phyloP scores from a whole-genome alignment of 2,329 filamentous ascomycete genomes.

The Cordyceps farinosa region DNA sequence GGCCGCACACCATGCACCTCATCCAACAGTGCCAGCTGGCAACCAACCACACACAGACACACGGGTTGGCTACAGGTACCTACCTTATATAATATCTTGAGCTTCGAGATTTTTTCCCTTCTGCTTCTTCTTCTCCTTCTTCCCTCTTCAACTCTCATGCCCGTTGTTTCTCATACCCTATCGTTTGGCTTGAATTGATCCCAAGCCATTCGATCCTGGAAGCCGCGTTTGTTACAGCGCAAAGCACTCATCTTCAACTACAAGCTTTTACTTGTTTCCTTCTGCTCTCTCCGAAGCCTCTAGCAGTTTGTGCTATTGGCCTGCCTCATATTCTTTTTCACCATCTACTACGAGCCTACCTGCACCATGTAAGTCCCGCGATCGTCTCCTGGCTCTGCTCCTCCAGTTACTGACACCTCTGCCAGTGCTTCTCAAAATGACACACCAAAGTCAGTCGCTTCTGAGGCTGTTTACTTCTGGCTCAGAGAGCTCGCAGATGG shows the following conservation, averaged over 20 bases:
- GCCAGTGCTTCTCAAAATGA: background rate
- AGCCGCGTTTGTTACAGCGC: background rate
- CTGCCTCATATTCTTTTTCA: background rate
- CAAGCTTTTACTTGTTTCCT: background rate
- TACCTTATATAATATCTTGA: no score
- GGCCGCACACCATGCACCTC: slow-evolving; percentile 1
- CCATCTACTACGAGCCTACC: background rate
- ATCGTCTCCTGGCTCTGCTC: background rate
- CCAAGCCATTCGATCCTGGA: background rate
- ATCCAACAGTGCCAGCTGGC: background rate
- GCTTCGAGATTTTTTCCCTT: background rate
- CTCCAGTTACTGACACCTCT: background rate
- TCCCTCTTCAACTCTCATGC: background rate
- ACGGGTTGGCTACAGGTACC: no score
- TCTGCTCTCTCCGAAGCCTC: background rate
- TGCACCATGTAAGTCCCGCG: background rate
- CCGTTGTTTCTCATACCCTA: background rate
- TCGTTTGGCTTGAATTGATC: slow-evolving; percentile 10
- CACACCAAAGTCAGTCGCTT: background rate
- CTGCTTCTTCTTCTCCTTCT: background rate
- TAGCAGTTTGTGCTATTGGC: background rate
- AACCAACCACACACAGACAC: background rate
- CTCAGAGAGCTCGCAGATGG: background rate
- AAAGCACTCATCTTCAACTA: background rate
- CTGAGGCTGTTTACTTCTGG: background rate